These are phyloP conservation scores for Petunia axillaris DNA, from an alignment of 257 asterid genomes.

Conservation along the genomic window DNA sequence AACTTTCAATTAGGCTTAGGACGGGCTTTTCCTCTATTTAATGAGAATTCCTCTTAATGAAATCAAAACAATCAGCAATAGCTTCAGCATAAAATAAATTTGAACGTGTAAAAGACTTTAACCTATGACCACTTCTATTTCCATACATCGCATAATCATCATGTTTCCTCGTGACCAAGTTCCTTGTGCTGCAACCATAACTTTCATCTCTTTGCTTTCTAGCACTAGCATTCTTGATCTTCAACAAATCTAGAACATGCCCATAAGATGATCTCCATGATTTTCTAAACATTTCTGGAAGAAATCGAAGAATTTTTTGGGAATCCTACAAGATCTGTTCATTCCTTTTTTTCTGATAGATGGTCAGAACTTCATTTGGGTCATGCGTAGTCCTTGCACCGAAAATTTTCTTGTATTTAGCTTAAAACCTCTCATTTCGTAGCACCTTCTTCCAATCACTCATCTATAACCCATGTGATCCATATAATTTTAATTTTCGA, in stretches of 20 bases:
- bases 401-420: slow-evolving; percentile 47
- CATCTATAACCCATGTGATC: slow-evolving; percentile 38
- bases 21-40: slow-evolving; percentile 52
- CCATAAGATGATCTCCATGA: slow-evolving; percentile 35
- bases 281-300: slow-evolving; percentile 36
- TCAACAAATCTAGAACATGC: slow-evolving; percentile 30
- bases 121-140: neutral
- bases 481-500: no score
- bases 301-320: slow-evolving; percentile 42
- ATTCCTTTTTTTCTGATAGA: no score
- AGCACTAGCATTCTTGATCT: slow-evolving; percentile 23
- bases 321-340: no score
- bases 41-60: slow-evolving; percentile 56
- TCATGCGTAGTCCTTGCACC: slow-evolving; percentile 38
- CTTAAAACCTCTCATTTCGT: slow-evolving; percentile 40
- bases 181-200: neutral
- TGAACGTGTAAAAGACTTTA: slow-evolving; percentile 38
- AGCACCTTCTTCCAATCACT: slow-evolving; percentile 34
- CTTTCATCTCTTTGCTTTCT: slow-evolving; percentile 11
- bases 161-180: slow-evolving; percentile 23
- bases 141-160: slow-evolving; percentile 27
- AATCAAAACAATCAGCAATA: slow-evolving; percentile 63
- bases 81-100: slow-evolving; percentile 66
- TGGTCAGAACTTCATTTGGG: no score
- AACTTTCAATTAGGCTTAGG: neutral